Evolutionary conservation across 2,329 filamentous ascomycete genomes (phyloP).

Genomic region (Ophiosphaerella korrae): DNA sequence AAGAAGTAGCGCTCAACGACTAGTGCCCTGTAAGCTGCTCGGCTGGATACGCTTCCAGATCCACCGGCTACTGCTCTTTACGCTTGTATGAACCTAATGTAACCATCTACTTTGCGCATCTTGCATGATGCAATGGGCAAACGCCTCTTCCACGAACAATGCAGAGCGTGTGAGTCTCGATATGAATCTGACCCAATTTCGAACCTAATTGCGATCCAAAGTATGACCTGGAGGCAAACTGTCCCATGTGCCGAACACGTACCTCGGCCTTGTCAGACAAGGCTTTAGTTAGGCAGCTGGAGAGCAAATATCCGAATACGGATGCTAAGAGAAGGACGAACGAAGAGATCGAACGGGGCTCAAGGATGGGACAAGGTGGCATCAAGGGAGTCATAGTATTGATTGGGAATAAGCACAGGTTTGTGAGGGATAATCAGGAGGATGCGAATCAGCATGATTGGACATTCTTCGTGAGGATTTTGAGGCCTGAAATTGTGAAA

Average conservation of each 20-base stretch:
- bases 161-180: conserved; percentile 47
- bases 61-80: conserved; percentile 52
- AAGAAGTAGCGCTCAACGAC: conserved; percentile 47
- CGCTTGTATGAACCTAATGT: conserved; percentile 51
- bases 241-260: conserved; percentile 54
- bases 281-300: conserved; percentile 32
- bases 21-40: conserved; percentile 44
- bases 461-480: conserved; percentile 53
- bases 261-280: conserved; percentile 43
- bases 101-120: conserved; percentile 52
- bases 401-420: conserved; percentile 54
- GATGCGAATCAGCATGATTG: conserved; percentile 50
- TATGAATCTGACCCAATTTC: conserved; percentile 18
- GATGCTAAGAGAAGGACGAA: conserved; percentile 46
- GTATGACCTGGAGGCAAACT: conserved; percentile 47
- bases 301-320: conserved; percentile 41
- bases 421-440: conserved; percentile 51
- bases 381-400: conserved; percentile 51
- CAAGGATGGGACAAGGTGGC: conserved; percentile 25
- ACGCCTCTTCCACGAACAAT: conserved; percentile 43
- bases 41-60: conserved; percentile 29
- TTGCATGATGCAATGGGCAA: conserved; percentile 56
- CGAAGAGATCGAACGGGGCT: conserved; percentile 34
- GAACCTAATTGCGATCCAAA: conserved; percentile 38
- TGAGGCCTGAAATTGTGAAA: conserved; percentile 51